Evolutionary conservation across 2,329 filamentous ascomycete genomes (phyloP).

Genomic region (Penicillium italicum): DNA sequence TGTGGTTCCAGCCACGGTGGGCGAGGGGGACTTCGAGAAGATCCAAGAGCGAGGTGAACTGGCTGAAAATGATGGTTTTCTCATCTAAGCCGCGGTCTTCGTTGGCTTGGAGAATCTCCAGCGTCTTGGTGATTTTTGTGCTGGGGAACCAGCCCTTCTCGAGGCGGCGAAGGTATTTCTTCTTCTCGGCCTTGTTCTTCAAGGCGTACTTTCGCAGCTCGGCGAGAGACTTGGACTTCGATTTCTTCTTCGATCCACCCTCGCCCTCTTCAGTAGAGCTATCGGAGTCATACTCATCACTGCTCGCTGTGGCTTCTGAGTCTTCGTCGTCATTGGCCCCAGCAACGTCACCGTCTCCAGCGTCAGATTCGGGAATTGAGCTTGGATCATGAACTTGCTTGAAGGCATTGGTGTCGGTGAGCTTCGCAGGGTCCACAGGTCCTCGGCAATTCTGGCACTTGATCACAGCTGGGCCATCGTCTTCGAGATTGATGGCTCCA

Average conservation of each 20-base stretch:
- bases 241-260: slow-evolving; percentile 40
- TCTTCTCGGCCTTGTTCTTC: slow-evolving; percentile 62
- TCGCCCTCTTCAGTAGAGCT: slow-evolving; percentile 35
- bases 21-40: slow-evolving; percentile 69
- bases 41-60: slow-evolving; percentile 76
- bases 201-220: slow-evolving; percentile 65
- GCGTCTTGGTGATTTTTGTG: slow-evolving; percentile 67
- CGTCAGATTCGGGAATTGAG: slow-evolving; percentile 23
- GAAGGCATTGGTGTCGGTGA: slow-evolving; percentile 73
- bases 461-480: slow-evolving; percentile 51
- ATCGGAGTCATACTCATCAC: slow-evolving; percentile 24
- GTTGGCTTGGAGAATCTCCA: slow-evolving; percentile 60
- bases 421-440: slow-evolving; percentile 60
- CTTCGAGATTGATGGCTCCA: slow-evolving; percentile 48
- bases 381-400: slow-evolving; percentile 67
- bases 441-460: slow-evolving; percentile 76
- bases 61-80: slow-evolving; percentile 78
- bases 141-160: slow-evolving; percentile 68
- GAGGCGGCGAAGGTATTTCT: slow-evolving; percentile 66
- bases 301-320: slow-evolving; percentile 28
- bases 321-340: slow-evolving; percentile 36
- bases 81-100: slow-evolving; percentile 53
- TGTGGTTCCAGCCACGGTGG: slow-evolving; percentile 55
- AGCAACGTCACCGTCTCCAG: slow-evolving; percentile 32
- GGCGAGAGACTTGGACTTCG: slow-evolving; percentile 54